Conservation (phyloP, 306 rosid genomes). For the Astragalus membranaceus region DNA sequence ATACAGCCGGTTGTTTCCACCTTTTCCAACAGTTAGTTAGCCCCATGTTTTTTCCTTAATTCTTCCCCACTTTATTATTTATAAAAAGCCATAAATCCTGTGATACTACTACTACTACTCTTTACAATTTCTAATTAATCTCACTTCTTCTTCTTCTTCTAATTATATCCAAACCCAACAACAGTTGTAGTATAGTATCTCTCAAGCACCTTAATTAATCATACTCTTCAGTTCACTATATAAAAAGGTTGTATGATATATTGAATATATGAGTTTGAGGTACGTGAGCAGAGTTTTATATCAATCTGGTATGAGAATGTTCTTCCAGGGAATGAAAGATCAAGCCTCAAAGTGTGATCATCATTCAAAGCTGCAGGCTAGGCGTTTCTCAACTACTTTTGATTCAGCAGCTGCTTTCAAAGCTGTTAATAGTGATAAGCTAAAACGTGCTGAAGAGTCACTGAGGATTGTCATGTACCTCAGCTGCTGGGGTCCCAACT, state of each 20-base stretch:
- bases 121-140: neutral
- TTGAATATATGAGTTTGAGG: constrained; percentile 51
- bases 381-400: constrained; percentile 19
- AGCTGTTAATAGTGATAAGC: constrained; percentile 20
- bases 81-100: neutral
- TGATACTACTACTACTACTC: neutral
- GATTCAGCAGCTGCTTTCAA: constrained; percentile 27
- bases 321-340: constrained; percentile 46
- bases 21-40: neutral
- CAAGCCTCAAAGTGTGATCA: constrained; percentile 40
- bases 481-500: constrained; percentile 85
- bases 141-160: neutral
- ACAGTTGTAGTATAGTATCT: too few relatives aligned
- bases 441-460: constrained; percentile 61
- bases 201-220: neutral
- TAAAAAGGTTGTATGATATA: neutral
- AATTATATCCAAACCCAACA: neutral
- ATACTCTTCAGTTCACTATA: neutral
- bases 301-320: constrained; percentile 23
- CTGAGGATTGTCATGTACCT: constrained; percentile 66
- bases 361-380: constrained; percentile 26
- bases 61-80: neutral
- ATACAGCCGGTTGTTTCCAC: constrained; percentile 24
- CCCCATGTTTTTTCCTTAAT: constrained; percentile 9
- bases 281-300: constrained; percentile 26